phyloP scores from a whole-genome alignment of 75 land plant species.

The Pinus tabuliformis region DNA sequence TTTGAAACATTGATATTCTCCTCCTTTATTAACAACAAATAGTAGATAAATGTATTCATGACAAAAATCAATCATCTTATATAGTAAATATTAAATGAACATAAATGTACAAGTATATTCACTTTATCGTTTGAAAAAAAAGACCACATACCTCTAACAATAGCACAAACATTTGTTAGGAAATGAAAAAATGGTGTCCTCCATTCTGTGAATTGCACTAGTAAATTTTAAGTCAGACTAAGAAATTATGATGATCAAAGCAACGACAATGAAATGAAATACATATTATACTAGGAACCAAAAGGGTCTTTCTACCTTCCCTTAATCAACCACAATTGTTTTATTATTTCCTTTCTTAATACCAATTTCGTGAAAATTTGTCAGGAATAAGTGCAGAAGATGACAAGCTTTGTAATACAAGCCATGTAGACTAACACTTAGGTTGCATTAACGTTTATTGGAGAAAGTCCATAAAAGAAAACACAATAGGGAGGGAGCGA shows the following conservation, averaged over 20 bases:
- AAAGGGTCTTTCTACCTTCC: background rate
- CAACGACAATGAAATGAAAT: background rate
- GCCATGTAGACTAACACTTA: background rate
- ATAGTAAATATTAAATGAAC: background rate
- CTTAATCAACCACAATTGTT: too few species aligned
- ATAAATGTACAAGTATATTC: conserved; percentile 12
- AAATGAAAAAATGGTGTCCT: conserved; percentile 67
- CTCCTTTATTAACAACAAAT: too few species aligned
- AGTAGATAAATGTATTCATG: too few species aligned
- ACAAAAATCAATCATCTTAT: too few species aligned
- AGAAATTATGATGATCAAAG: background rate
- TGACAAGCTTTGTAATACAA: background rate
- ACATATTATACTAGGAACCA: background rate
- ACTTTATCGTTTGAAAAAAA: background rate
- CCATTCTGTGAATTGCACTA: conserved; percentile 72
- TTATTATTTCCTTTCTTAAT: background rate
- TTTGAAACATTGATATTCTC: too few species aligned
- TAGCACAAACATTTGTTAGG: conserved; percentile 81
- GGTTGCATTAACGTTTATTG: conserved; percentile 32
- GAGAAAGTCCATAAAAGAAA: conserved; percentile 56
- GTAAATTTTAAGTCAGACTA: conserved; percentile 7
- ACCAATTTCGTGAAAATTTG: background rate
- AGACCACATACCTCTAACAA: conserved; percentile 12
- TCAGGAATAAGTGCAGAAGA: too few species aligned
- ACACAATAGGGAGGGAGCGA: conserved; percentile 39